Percentiles rank a stretch among this genome's conserved stretches.
These are phyloP conservation scores for Bruguiera hainesii DNA, from an alignment of 441 rosid species.

Conservation along the genomic window DNA sequence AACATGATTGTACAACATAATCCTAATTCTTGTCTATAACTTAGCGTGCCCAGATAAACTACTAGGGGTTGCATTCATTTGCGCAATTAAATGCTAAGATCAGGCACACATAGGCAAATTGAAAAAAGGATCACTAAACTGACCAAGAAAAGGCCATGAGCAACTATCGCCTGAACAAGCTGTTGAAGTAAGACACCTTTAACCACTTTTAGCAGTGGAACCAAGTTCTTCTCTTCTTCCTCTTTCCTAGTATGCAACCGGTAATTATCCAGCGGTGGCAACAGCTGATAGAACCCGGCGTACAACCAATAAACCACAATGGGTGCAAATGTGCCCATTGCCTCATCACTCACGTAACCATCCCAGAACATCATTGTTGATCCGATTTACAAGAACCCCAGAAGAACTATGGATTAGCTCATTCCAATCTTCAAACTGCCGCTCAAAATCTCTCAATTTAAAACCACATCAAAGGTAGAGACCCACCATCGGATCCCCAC, in stretches of 20 bases:
- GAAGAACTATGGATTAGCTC: background rate
- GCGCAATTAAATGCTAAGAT: background rate
- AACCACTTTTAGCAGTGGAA: slow-evolving; percentile 42
- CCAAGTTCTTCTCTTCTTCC: slow-evolving; percentile 60
- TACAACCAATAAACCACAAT: slow-evolving; percentile 66
- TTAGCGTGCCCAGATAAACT: too few species aligned
- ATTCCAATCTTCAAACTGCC: background rate
- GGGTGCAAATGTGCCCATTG: slow-evolving; percentile 73
- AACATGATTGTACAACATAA: too few species aligned
- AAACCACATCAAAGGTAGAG: background rate
- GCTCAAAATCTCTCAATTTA: background rate
- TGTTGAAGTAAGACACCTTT: slow-evolving; percentile 74
- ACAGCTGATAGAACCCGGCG: slow-evolving; percentile 59
- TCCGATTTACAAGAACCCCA: slow-evolving; percentile 5
- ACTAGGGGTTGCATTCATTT: too few species aligned
- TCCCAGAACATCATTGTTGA: slow-evolving; percentile 71
- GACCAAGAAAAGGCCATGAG: slow-evolving; percentile 43
- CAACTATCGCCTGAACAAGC: slow-evolving; percentile 58
- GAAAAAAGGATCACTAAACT: slow-evolving; percentile 14
- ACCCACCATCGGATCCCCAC: too few species aligned
- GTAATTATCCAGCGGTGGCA: slow-evolving; percentile 51
- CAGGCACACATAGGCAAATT: background rate
- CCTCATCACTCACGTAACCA: slow-evolving; percentile 60
- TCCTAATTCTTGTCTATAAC: too few species aligned
- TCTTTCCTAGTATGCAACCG: slow-evolving; percentile 58